phyloP scores from a whole-genome alignment of 805 yeast genomes.

The Brettanomyces custersianus region DNA sequence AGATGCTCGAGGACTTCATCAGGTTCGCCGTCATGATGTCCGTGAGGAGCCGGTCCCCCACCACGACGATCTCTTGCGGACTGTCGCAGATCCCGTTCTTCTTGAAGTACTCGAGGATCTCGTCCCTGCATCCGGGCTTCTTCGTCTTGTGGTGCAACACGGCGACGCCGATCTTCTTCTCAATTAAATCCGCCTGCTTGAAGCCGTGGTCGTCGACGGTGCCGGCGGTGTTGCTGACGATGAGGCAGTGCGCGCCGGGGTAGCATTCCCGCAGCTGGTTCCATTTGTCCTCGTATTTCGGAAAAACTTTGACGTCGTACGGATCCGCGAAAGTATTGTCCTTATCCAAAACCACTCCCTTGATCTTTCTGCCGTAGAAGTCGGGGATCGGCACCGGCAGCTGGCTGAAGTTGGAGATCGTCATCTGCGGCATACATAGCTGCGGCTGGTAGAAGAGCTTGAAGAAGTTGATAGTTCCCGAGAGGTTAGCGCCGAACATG shows the following conservation, averaged over 20 bases:
- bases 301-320: constrained; percentile 73
- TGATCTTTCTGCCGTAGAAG: constrained; percentile 31
- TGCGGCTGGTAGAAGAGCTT: constrained; percentile 53
- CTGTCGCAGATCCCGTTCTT: constrained; percentile 33
- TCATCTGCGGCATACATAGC: constrained; percentile 63
- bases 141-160: constrained; percentile 67
- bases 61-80: constrained; percentile 65
- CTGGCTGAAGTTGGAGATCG: constrained; percentile 38
- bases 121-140: constrained; percentile 74
- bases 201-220: constrained; percentile 61
- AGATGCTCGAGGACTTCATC: constrained; percentile 81
- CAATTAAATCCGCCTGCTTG: constrained; percentile 53
- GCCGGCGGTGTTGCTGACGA: constrained; percentile 93
- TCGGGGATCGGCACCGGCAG: constrained; percentile 19
- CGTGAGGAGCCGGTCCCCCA: constrained; percentile 88
- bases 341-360: constrained; percentile 81
- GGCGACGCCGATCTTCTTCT: constrained; percentile 54
- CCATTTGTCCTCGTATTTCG: constrained; percentile 56
- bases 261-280: constrained; percentile 40
- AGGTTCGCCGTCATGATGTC: constrained; percentile 90
- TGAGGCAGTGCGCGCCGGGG: constrained; percentile 55
- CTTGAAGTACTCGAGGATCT: constrained; percentile 53
- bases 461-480: constrained; percentile 67
- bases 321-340: constrained; percentile 93
- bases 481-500: constrained; percentile 38